A percentile compares a stretch with the other conserved stretches of the same genome.
Conservation (phyloP, 257 asterid genomes). For the Nemophila menziesii region DNA sequence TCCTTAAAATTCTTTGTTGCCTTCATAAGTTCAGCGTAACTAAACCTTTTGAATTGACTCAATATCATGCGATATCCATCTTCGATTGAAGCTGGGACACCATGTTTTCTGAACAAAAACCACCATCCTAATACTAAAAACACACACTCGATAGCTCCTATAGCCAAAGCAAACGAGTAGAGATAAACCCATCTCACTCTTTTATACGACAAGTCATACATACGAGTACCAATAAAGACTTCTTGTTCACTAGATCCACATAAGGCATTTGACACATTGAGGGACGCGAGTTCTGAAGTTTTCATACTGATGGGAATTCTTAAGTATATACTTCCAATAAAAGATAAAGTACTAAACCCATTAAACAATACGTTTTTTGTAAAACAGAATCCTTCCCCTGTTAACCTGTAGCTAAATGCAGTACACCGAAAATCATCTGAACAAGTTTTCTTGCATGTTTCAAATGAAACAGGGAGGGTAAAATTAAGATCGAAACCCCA, state of each 20-base stretch:
- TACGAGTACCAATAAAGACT: conserved; percentile 6
- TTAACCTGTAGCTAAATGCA: conserved; percentile 41
- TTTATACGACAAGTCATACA: conserved; percentile 8
- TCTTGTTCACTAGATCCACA: conserved; percentile 7
- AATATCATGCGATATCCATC: no score
- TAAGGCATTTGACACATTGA: conserved; percentile 21
- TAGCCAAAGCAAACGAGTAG: conserved; percentile 18
- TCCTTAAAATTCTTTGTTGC: no score
- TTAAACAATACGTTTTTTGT: conserved; percentile 43
- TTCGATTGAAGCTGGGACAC: no score
- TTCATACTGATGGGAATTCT: conserved; percentile 32
- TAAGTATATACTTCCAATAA: conserved; percentile 34
- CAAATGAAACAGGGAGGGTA: conserved; percentile 17
- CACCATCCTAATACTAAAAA: no score
- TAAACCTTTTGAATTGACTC: no score
- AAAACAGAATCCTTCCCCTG: conserved; percentile 39
- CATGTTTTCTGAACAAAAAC: no score
- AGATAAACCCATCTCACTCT: conserved; percentile 22
- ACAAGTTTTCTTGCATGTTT: conserved; percentile 29
- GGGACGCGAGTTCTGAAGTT: conserved; percentile 18
- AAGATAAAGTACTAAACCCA: conserved; percentile 37
- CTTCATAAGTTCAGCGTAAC: no score
- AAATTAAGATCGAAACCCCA: conserved; percentile 48
- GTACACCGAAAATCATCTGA: conserved; percentile 25
- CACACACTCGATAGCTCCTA: no score